Evolutionary conservation across 768 basidiomycete species (phyloP).

Genomic region (Rhodotorula kratochvilovae): DNA sequence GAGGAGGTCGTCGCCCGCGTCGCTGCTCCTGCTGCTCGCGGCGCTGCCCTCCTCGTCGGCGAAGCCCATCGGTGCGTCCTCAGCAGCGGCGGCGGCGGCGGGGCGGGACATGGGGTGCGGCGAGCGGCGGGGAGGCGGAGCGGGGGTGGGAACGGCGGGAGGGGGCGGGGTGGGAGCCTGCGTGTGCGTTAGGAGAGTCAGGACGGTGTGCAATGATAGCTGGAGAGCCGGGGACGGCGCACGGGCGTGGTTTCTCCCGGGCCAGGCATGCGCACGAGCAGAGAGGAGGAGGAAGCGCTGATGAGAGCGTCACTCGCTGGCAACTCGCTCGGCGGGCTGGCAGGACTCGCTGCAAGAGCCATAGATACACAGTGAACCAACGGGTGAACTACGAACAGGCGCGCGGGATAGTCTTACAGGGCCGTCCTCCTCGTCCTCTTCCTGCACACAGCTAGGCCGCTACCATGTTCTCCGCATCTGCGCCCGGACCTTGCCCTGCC

Average conservation of each 20-base stretch:
- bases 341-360: no score
- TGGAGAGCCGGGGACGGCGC: no score
- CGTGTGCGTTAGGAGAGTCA: no score
- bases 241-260: slow-evolving; percentile 8
- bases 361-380: no score
- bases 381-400: no score
- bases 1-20: slow-evolving; percentile 5
- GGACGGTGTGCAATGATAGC: fast-evolving
- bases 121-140: neutral
- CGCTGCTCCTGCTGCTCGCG: neutral
- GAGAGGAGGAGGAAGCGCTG: neutral
- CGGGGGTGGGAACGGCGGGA: neutral
- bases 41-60: slow-evolving; percentile 6
- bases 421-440: no score
- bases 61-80: neutral
- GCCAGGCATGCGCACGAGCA: neutral
- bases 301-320: neutral
- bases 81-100: neutral
- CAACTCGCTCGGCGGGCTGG: no score
- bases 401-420: neutral
- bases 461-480: slow-evolving; percentile 9
- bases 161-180: neutral
- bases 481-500: slow-evolving; percentile 16
- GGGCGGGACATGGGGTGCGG: neutral
- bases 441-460: neutral